Conservation (phyloP, 2,329 filamentous ascomycete species). For the Neofusicoccum laricinum region DNA sequence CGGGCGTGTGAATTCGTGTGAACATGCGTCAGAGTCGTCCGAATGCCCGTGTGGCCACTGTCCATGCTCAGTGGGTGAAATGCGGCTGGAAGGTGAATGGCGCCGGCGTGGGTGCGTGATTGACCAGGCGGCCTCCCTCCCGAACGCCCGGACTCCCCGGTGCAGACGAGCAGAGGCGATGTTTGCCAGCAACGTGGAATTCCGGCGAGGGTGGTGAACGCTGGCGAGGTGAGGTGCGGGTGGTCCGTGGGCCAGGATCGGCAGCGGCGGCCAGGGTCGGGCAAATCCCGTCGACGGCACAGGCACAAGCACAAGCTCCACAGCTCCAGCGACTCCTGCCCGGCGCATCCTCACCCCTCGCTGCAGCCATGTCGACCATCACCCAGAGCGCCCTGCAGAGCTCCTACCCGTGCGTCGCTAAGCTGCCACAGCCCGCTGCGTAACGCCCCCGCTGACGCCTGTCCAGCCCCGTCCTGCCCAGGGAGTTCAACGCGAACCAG, state of each 20-base stretch:
- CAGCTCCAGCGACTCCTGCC: slow-evolving; percentile 2
- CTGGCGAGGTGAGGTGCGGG: no score
- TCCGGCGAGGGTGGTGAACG: no score
- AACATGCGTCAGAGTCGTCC: no score
- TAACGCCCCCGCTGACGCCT: background rate
- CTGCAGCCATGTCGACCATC: slow-evolving; percentile 71
- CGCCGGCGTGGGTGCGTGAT: no score
- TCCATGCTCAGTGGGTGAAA: no score
- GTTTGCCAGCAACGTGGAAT: no score
- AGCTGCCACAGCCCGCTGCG: slow-evolving; percentile 9
- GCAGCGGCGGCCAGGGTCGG: background rate
- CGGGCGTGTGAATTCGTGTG: no score
- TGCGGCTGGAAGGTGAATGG: no score
- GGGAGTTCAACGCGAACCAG: slow-evolving; percentile 84
- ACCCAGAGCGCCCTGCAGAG: slow-evolving; percentile 74
- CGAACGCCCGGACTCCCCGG: no score
- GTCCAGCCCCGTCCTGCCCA: slow-evolving; percentile 67
- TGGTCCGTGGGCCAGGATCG: background rate
- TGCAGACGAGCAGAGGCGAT: no score
- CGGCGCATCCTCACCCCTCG: background rate
- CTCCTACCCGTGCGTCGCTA: slow-evolving; percentile 58
- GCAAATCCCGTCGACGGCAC: background rate
- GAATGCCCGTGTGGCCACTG: no score
- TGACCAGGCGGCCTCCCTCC: no score
- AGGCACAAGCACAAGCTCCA: background rate